Percentiles rank a stretch among this genome's conserved stretches.
These are phyloP conservation scores for Pleurotus pulmonarius DNA, from an alignment of 768 basidiomycete species.

Conservation along the genomic window DNA sequence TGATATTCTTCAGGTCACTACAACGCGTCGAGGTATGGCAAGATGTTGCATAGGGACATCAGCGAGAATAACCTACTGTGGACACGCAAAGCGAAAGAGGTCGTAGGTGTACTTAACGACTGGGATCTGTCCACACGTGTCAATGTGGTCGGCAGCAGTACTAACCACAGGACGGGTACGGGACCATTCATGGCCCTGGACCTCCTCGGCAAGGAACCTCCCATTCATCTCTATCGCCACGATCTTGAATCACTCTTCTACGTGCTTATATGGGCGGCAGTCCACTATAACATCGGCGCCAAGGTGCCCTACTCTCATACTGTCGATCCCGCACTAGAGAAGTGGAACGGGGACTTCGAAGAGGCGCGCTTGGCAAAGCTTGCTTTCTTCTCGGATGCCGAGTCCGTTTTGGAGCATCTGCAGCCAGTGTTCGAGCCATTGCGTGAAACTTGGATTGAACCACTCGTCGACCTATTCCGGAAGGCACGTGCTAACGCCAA, in stretches of 20 bases:
- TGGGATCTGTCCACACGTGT: constrained; percentile 20
- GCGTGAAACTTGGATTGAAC: too few species aligned
- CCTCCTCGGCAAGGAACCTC: too few species aligned
- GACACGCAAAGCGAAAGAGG: too few species aligned
- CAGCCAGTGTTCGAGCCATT: too few species aligned
- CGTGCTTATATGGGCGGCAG: too few species aligned
- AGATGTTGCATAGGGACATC: constrained; percentile 26
- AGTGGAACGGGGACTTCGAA: not conserved
- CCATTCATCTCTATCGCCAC: too few species aligned
- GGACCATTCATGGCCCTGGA: constrained; percentile 10
- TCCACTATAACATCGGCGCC: constrained; percentile 14
- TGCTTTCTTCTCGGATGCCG: too few species aligned
- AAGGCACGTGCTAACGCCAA: too few species aligned
- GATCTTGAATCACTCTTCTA: too few species aligned
- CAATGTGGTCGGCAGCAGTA: constrained; percentile 2
- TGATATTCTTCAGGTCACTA: constrained; percentile 6
- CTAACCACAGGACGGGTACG: constrained; percentile 19
- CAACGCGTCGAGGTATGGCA: constrained; percentile 1
- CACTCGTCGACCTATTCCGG: too few species aligned
- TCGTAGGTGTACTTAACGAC: constrained; percentile 25
- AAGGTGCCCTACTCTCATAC: not conserved
- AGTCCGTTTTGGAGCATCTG: too few species aligned
- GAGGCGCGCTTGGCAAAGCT: too few species aligned
- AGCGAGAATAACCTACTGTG: constrained; percentile 26
- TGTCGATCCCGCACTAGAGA: not conserved